Evolutionary conservation across 73 alveolate genomes (phyloP), one percentile per base, ranked within the genome.

Genomic region (Paramecium caudatum): DNA sequence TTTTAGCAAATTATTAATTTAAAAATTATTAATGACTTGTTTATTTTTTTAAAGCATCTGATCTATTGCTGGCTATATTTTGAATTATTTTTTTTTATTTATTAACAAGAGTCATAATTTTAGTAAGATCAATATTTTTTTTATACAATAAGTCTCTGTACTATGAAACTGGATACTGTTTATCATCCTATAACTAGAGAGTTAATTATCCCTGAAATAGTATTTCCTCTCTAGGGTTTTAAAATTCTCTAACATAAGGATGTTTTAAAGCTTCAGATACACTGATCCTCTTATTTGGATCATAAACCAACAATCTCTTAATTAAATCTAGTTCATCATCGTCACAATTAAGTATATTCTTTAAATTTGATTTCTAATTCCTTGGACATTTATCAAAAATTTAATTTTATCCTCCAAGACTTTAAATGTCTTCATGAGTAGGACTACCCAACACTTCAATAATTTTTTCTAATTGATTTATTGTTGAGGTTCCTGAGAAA

Each of bases 271-370:
- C 91, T 32, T 82, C 68, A n/a, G 91, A 96, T 3, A 94, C 95
- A 30, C 94, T 91, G 36, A 95, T 27, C 78, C 98, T 85, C 86
- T 95, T 95, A n/a, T 48, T 65, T 13, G 99, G 99, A 90, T 95
- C 90, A 65, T 90, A 95, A 21, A 82, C 93, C 41, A 95, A 63
- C 27, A 93, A 63, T 19, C 61, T 82, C 34, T 82, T 82, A 12
- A 82, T 21, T 13, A 82, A 16, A 82, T 82, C 91, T 23, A 37
- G 6, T 17, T 47, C 82, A 17, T 41, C 45, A 3, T 19, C 45
- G 25, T 47, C 68, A 0, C 45, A 32, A 46, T 46, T 23, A 8
- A 30, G 9, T 25, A 55, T 55, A 1, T 34, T 4, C 30, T 17
- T 46, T 12, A 47, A 21, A 37, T 43, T 39, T 33, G 46, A 32